Percentiles rank a stretch among this genome's conserved stretches.
Conservation (phyloP, 1,139 yeast species). For the Zygosaccharomyces sapae region DNA sequence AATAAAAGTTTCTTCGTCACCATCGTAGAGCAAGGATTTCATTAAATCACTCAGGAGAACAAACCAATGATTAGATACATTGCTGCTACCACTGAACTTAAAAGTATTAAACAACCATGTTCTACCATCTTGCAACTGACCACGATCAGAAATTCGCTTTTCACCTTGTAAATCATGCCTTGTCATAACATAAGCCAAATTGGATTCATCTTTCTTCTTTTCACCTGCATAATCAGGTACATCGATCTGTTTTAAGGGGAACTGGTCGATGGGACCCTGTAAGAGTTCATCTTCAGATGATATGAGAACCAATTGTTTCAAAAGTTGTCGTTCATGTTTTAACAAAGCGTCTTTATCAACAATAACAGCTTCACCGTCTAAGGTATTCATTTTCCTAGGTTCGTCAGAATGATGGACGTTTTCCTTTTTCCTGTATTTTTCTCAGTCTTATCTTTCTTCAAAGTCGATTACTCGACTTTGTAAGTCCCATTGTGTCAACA, state of each 20-base stretch:
- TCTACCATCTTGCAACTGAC: slow-evolving; percentile 65
- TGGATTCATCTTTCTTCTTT: slow-evolving; percentile 10
- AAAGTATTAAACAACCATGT: slow-evolving; percentile 75
- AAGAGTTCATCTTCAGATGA: slow-evolving; percentile 18
- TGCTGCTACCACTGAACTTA: slow-evolving; percentile 15
- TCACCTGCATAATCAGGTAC: slow-evolving; percentile 37
- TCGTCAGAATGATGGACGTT: too few species aligned
- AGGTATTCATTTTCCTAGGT: slow-evolving; percentile 6
- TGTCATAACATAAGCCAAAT: slow-evolving; percentile 17
- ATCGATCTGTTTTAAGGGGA: slow-evolving; percentile 17
- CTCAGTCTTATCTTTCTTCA: too few species aligned
- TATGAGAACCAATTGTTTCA: slow-evolving; percentile 14
- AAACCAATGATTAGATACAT: slow-evolving; percentile 15
- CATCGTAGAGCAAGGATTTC: slow-evolving; percentile 16
- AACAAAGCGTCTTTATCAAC: slow-evolving; percentile 7
- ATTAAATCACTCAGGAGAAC: slow-evolving; percentile 27
- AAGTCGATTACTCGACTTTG: too few species aligned
- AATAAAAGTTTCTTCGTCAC: slow-evolving; percentile 17
- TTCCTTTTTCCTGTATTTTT: too few species aligned
- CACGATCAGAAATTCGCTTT: slow-evolving; percentile 61
- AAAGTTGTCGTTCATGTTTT: slow-evolving; percentile 15
- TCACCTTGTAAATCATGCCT: slow-evolving; percentile 71
- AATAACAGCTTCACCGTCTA: slow-evolving; percentile 8
- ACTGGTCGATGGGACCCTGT: slow-evolving; percentile 19
- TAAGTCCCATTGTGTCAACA: background rate